A percentile compares a stretch with the other conserved stretches of the same genome.
Conservation (phyloP, 805 yeast species). For the Kodamaea lidongshanica region DNA sequence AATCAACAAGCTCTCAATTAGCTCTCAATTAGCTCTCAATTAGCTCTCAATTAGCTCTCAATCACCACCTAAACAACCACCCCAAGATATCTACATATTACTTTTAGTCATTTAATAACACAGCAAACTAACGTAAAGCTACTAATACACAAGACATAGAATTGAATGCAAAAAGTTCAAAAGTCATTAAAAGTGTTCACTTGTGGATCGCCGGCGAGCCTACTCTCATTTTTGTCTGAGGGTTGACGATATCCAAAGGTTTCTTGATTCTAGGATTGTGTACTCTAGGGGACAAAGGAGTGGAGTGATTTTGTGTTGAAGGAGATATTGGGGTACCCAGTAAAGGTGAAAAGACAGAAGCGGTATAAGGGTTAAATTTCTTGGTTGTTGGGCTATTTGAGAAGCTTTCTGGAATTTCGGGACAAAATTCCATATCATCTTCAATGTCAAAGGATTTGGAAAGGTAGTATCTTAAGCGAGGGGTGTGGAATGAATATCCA, state of each 20-base stretch:
- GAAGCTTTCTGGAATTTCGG: conserved; percentile 42
- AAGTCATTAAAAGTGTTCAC: conserved; percentile 1
- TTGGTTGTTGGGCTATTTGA: conserved; percentile 30
- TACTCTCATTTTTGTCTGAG: conserved; percentile 53
- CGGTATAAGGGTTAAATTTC: conserved; percentile 64
- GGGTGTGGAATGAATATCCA: conserved; percentile 37
- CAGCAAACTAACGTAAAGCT: no score
- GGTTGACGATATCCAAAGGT: conserved; percentile 57
- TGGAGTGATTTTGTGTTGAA: conserved; percentile 4
- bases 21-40: no score
- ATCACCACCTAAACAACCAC: no score
- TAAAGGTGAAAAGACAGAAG: conserved; percentile 55
- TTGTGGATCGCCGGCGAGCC: conserved; percentile 36
- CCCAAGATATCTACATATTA: no score
- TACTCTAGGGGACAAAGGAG: conserved; percentile 35
- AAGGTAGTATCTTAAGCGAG: conserved; percentile 49
- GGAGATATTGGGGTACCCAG: conserved; percentile 15
- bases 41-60: no score
- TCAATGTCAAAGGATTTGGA: conserved; percentile 58
- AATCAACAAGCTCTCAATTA: no score
- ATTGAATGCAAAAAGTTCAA: no score
- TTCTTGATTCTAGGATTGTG: conserved; percentile 55
- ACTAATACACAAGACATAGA: no score
- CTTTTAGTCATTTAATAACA: no score
- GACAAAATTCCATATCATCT: conserved; percentile 62